Conservation (phyloP, 768 basidiomycete species). For the Mycena crocata region DNA sequence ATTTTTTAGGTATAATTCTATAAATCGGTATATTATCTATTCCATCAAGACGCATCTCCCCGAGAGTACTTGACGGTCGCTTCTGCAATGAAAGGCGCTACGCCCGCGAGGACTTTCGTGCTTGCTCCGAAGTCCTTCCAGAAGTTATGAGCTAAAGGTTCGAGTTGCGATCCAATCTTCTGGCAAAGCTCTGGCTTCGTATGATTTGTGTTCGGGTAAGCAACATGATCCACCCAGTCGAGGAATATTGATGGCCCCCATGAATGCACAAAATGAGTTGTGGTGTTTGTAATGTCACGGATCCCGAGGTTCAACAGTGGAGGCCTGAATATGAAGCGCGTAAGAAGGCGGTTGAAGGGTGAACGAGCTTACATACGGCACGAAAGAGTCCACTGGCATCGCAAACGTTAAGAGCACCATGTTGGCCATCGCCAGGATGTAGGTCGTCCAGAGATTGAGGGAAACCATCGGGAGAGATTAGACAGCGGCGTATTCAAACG, state of each 20-base stretch:
- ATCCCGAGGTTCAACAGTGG: background rate
- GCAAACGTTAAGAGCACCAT: background rate
- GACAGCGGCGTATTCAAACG: background rate
- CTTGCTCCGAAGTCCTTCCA: background rate
- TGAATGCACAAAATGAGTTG: background rate
- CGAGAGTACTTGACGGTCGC: background rate
- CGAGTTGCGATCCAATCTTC: background rate
- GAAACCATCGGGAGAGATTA: background rate
- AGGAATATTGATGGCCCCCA: slow-evolving; percentile 3
- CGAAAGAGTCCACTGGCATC: background rate
- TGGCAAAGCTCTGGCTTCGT: slow-evolving; percentile 5
- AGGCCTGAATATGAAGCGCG: background rate
- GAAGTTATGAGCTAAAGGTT: background rate
- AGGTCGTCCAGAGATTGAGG: background rate
- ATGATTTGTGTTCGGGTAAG: background rate
- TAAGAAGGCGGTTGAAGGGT: background rate
- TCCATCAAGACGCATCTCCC: background rate
- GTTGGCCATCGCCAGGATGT: background rate
- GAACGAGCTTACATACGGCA: background rate
- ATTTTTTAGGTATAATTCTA: background rate
- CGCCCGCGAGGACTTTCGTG: background rate
- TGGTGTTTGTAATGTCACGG: background rate
- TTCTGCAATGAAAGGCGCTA: background rate
- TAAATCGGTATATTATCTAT: background rate
- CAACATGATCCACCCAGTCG: slow-evolving; percentile 1